Percentiles rank a stretch among this genome's conserved stretches.
These are phyloP conservation scores for Boechera stricta DNA, from an alignment of 345 rosid genomes.

Conservation along the genomic window DNA sequence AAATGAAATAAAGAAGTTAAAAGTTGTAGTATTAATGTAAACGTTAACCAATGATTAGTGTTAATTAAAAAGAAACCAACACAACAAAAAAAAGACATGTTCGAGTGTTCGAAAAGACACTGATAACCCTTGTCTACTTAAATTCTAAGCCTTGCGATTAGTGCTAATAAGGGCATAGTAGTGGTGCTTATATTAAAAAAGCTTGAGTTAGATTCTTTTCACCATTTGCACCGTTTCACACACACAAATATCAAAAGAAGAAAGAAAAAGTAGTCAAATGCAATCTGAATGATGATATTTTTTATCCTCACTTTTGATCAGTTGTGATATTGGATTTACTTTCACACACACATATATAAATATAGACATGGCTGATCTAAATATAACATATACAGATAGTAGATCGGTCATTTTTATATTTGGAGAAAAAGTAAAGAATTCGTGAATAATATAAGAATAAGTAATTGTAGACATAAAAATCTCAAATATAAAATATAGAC, in stretches of 20 bases:
- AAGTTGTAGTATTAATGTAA: slow-evolving; percentile 12
- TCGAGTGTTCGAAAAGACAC: slow-evolving; percentile 32
- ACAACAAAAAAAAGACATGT: slow-evolving; percentile 25
- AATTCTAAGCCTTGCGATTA: slow-evolving; percentile 33
- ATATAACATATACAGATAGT: background rate
- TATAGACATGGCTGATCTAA: background rate
- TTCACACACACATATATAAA: background rate
- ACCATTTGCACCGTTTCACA: slow-evolving; percentile 6
- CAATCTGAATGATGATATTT: slow-evolving; percentile 21
- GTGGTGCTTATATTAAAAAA: background rate
- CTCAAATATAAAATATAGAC: background rate
- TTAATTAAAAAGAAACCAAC: slow-evolving; percentile 26
- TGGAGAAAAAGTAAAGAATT: background rate
- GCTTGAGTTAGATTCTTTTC: background rate
- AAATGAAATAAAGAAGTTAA: slow-evolving; percentile 8
- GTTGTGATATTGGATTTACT: slow-evolving; percentile 25
- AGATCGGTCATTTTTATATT: background rate
- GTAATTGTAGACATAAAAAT: background rate
- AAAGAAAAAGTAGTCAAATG: slow-evolving; percentile 29
- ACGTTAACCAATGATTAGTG: slow-evolving; percentile 43
- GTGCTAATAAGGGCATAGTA: slow-evolving; percentile 25
- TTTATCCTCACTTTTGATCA: slow-evolving; percentile 18
- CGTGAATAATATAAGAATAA: background rate
- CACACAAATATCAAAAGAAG: background rate
- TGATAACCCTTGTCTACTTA: slow-evolving; percentile 40